Evolutionary conservation across 2,329 filamentous ascomycete genomes (phyloP).

Genomic region (Penicillium sp.): DNA sequence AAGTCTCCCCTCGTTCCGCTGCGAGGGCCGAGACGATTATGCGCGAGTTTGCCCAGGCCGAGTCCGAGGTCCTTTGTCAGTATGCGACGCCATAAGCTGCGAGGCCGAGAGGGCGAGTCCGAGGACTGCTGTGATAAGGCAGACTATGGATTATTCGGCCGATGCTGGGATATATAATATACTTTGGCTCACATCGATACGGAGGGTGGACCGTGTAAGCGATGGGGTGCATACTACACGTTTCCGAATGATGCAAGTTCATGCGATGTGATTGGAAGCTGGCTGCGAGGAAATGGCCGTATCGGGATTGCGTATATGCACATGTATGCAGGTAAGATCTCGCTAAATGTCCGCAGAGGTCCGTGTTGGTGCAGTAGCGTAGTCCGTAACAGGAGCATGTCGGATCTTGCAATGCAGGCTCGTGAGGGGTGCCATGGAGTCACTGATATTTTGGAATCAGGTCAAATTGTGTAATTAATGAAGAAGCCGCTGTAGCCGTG

Average conservation of each 20-base stretch:
- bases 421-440: neutral
- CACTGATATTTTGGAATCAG: neutral
- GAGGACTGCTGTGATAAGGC: neutral
- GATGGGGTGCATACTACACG: neutral
- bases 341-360: neutral
- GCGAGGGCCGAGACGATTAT: neutral
- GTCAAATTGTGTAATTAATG: neutral
- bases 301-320: too few relatives aligned
- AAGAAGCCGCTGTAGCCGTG: neutral
- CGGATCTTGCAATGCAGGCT: neutral
- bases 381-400: neutral
- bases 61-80: neutral
- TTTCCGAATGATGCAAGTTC: neutral
- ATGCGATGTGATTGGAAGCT: neutral
- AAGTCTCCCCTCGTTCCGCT: neutral
- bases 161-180: neutral
- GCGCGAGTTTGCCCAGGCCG: neutral
- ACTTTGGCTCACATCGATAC: neutral
- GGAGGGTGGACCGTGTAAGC: neutral
- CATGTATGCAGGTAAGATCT: neutral
- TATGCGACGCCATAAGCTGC: neutral
- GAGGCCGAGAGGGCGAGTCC: neutral
- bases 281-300: neutral
- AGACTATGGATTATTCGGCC: neutral
- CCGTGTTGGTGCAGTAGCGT: neutral